phyloP scores from a whole-genome alignment of 2,329 filamentous ascomycete species.

The Ramularia collo-cygni region DNA sequence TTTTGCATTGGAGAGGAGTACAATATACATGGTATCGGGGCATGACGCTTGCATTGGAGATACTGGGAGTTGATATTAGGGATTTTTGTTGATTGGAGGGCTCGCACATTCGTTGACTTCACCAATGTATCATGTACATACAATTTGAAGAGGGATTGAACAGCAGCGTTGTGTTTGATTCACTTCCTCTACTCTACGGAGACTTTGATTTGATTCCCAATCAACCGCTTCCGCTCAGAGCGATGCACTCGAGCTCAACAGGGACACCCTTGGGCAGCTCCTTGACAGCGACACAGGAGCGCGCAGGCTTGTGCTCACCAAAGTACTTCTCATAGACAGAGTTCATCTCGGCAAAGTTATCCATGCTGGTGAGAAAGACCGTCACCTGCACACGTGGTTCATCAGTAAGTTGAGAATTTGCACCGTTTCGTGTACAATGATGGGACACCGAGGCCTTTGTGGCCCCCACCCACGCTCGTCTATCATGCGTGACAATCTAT shows the following conservation, averaged over 20 bases:
- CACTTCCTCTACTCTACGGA: too few species aligned
- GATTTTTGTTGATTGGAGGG: neutral
- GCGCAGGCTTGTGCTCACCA: slow-evolving; percentile 67
- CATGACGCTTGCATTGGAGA: neutral
- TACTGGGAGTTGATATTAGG: neutral
- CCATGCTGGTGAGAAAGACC: slow-evolving; percentile 89
- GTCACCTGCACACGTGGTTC: slow-evolving; percentile 31
- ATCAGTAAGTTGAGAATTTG: slow-evolving; percentile 7
- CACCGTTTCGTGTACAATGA: neutral
- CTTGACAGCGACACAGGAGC: slow-evolving; percentile 86
- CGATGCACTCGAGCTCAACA: slow-evolving; percentile 87
- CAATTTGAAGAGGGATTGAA: neutral
- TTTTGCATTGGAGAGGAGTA: too few species aligned
- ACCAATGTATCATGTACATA: neutral
- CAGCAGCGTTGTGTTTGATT: too few species aligned
- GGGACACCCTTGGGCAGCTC: slow-evolving; percentile 78
- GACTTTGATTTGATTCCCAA: neutral
- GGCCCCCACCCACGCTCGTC: neutral
- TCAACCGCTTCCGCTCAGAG: slow-evolving; percentile 35
- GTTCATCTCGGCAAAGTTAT: slow-evolving; percentile 76
- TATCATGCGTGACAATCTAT: too few species aligned
- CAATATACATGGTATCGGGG: neutral
- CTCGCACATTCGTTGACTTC: neutral
- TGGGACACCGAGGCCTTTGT: slow-evolving; percentile 1
- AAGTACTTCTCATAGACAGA: slow-evolving; percentile 77